Percentiles rank a stretch among this genome's conserved stretches.
phyloP scores from a whole-genome alignment of 352 stramenopile species.

The Elongisporangium senticosum region DNA sequence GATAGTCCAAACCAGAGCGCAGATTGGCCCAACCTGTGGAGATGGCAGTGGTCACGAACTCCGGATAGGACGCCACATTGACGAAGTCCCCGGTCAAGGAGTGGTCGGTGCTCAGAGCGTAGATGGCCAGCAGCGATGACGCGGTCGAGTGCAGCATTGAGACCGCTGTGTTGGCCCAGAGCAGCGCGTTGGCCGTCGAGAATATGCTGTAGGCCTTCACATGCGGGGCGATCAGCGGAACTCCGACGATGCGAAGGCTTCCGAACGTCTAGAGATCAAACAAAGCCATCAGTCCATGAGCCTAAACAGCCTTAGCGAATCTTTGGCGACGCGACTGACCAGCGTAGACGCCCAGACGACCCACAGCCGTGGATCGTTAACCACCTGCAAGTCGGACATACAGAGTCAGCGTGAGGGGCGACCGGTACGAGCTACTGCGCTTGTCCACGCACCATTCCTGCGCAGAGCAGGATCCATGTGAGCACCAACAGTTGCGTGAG shows the following conservation, averaged over 20 bases:
- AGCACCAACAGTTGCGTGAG: slow-evolving; percentile 48
- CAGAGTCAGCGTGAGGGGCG: neutral
- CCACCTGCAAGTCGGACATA: slow-evolving; percentile 28
- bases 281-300: slow-evolving; percentile 1
- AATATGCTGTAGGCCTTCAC: slow-evolving; percentile 47
- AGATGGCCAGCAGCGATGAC: slow-evolving; percentile 50
- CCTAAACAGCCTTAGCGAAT: neutral
- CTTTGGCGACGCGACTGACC: slow-evolving; percentile 15
- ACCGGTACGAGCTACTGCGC: neutral
- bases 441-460: slow-evolving; percentile 38
- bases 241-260: slow-evolving; percentile 46
- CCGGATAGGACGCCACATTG: slow-evolving; percentile 24
- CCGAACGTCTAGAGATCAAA: neutral
- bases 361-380: slow-evolving; percentile 54
- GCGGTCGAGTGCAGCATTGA: slow-evolving; percentile 64
- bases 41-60: slow-evolving; percentile 53
- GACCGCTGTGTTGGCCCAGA: slow-evolving; percentile 73
- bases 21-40: slow-evolving; percentile 38
- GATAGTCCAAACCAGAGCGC: no score
- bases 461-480: slow-evolving; percentile 60
- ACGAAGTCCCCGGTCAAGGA: slow-evolving; percentile 42
- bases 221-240: slow-evolving; percentile 26
- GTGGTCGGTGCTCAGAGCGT: slow-evolving; percentile 39
- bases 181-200: slow-evolving; percentile 33
- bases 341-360: slow-evolving; percentile 56